Evolutionary conservation across 192 early-diverging fungal species (phyloP).

Genomic region (Phycomyces nitens): DNA sequence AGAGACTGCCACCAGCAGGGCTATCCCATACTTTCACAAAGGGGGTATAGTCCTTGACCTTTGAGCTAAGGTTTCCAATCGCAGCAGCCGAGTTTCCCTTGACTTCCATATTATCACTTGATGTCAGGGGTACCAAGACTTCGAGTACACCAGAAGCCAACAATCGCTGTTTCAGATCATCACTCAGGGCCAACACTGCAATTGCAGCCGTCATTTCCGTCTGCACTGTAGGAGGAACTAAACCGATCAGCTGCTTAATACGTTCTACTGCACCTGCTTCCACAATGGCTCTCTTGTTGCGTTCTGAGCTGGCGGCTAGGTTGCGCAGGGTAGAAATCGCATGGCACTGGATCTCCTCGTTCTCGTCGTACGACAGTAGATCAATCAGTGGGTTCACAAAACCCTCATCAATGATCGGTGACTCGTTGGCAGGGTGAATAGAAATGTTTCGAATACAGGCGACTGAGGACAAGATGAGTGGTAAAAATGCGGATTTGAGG

Average conservation of each 20-base stretch:
- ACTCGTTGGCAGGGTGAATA: slow-evolving; percentile 82
- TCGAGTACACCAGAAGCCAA: slow-evolving; percentile 58
- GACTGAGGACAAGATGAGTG: slow-evolving; percentile 77
- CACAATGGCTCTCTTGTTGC: slow-evolving; percentile 71
- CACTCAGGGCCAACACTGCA: slow-evolving; percentile 76
- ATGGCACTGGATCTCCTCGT: slow-evolving; percentile 84
- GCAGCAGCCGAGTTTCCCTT: slow-evolving; percentile 78
- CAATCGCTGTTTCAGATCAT: slow-evolving; percentile 66
- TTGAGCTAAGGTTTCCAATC: slow-evolving; percentile 67
- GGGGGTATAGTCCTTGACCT: slow-evolving; percentile 58
- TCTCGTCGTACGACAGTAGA: slow-evolving; percentile 62
- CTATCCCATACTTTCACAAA: slow-evolving; percentile 66
- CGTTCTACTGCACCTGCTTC: slow-evolving; percentile 75
- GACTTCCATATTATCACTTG: slow-evolving; percentile 57
- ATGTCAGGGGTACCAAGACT: slow-evolving; percentile 66
- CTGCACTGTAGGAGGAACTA: slow-evolving; percentile 58
- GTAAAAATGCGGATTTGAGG: slow-evolving; percentile 69
- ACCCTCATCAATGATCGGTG: slow-evolving; percentile 76
- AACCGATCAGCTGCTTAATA: slow-evolving; percentile 55
- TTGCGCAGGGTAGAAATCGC: slow-evolving; percentile 83
- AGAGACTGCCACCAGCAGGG: slow-evolving; percentile 50
- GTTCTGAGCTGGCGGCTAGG: slow-evolving; percentile 72
- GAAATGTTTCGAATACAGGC: slow-evolving; percentile 89
- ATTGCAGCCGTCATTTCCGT: slow-evolving; percentile 83
- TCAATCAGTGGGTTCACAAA: slow-evolving; percentile 68